Percentiles rank a stretch among this genome's conserved stretches.
Evolutionary conservation across 208 protist species (phyloP).

Genomic region (Trypanosoma conorhini): DNA sequence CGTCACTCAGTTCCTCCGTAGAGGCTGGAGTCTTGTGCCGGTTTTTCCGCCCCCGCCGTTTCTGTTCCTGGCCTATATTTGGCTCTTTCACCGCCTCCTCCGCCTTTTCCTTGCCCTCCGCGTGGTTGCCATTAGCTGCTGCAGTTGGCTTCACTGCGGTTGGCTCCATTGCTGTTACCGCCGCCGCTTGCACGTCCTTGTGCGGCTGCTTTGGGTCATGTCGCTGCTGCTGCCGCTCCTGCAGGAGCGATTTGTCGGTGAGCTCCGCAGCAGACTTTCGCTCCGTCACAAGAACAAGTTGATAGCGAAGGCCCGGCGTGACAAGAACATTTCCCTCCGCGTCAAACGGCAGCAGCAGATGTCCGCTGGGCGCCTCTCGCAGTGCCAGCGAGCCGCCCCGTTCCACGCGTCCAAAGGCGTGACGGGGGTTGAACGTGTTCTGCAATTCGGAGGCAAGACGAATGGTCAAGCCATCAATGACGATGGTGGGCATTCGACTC

Average conservation of each 20-base stretch:
- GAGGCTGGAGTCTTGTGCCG: not conserved
- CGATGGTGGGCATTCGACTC: slow-evolving; percentile 52
- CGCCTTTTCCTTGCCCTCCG: slow-evolving; percentile 2
- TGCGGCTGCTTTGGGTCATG: not conserved
- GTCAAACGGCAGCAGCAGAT: slow-evolving; percentile 69
- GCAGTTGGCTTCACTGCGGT: slow-evolving; percentile 1
- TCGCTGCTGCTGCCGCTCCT: slow-evolving; percentile 11
- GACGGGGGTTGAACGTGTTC: slow-evolving; percentile 73
- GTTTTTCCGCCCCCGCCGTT: not conserved
- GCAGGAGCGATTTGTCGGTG: not conserved
- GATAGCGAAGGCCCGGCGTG: slow-evolving; percentile 54
- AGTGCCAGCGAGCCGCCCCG: slow-evolving; percentile 40
- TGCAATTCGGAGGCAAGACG: slow-evolving; percentile 56
- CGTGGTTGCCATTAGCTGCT: not conserved
- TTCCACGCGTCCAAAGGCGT: slow-evolving; percentile 48
- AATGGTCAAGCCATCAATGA: slow-evolving; percentile 56
- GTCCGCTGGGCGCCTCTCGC: slow-evolving; percentile 38
- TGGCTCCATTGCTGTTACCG: slow-evolving; percentile 20
- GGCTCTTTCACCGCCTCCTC: slow-evolving; percentile 3
- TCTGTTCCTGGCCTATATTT: not conserved
- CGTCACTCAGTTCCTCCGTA: not conserved
- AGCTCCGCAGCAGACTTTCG: slow-evolving; percentile 7
- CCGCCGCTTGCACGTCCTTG: not conserved
- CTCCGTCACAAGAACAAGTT: slow-evolving; percentile 41
- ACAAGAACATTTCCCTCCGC: slow-evolving; percentile 69